phyloP scores from a whole-genome alignment of 495 filamentous ascomycete genomes.

The Neurospora sp. region DNA sequence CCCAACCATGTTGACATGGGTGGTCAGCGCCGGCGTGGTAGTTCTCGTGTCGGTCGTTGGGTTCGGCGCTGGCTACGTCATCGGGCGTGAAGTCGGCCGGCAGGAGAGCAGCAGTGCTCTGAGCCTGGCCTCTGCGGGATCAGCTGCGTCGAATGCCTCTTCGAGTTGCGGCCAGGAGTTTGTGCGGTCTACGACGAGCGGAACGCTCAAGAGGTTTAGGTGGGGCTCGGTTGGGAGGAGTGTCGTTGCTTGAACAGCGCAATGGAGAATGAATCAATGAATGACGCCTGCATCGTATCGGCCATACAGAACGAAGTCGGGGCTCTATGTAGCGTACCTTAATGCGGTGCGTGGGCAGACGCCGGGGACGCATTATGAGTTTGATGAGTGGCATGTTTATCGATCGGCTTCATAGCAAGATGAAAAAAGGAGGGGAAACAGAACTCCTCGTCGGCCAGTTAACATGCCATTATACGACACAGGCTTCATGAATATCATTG shows the following conservation, averaged over 20 bases:
- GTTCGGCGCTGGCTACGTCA: conserved; percentile 86
- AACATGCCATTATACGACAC: neutral
- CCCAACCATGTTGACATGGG: conserved; percentile 82
- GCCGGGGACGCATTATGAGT: neutral
- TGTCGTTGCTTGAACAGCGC: conserved; percentile 23
- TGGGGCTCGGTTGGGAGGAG: conserved; percentile 37
- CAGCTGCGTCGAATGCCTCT: conserved; percentile 28
- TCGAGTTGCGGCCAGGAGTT: conserved; percentile 35
- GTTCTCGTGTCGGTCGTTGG: conserved; percentile 84
- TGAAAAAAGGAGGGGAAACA: neutral
- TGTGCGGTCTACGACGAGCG: conserved; percentile 23
- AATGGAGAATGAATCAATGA: neutral
- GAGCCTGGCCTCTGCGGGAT: conserved; percentile 27
- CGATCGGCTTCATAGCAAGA: neutral
- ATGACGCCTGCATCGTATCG: neutral
- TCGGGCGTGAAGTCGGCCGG: conserved; percentile 72
- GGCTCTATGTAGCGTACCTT: neutral
- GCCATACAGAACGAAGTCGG: too few species aligned
- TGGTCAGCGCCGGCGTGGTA: conserved; percentile 83
- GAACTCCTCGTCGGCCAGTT: neutral
- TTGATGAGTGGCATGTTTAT: neutral
- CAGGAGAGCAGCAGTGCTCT: conserved; percentile 38
- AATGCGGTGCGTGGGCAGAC: neutral
- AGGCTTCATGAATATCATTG: neutral
- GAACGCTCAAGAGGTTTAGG: conserved; percentile 35